Evolutionary conservation across 805 yeast genomes (phyloP).

Genomic region (Yamadazyma sp.): DNA sequence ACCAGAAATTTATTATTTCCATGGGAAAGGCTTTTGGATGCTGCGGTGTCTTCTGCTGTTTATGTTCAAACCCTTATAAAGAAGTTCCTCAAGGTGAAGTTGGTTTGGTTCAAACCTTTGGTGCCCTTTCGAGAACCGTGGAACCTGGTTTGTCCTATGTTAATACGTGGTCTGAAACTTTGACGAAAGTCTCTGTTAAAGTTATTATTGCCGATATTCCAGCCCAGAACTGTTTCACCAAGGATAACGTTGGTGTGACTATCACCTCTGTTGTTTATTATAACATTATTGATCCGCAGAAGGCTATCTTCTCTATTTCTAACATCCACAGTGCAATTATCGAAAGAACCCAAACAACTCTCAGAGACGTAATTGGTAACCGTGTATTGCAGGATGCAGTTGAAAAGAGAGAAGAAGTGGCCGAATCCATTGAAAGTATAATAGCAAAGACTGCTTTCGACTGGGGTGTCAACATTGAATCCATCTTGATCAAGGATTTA

Average conservation of each 20-base stretch:
- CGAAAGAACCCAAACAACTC: constrained; percentile 71
- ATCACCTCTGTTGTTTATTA: constrained; percentile 67
- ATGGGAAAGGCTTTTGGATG: constrained; percentile 52
- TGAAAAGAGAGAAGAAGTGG: constrained; percentile 71
- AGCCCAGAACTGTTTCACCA: constrained; percentile 67
- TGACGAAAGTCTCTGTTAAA: constrained; percentile 52
- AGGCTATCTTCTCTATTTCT: constrained; percentile 58
- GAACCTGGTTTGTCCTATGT: constrained; percentile 70
- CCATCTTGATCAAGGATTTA: constrained; percentile 67
- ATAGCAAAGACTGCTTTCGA: constrained; percentile 60
- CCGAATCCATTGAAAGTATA: constrained; percentile 59
- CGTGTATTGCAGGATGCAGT: constrained; percentile 67
- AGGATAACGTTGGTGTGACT: constrained; percentile 63
- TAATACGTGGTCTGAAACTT: constrained; percentile 61
- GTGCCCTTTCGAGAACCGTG: constrained; percentile 60
- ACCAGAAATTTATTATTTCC: constrained; percentile 39
- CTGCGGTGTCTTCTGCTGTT: constrained; percentile 56
- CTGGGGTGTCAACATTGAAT: constrained; percentile 73
- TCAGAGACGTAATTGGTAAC: constrained; percentile 70
- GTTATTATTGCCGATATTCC: constrained; percentile 64
- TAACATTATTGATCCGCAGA: constrained; percentile 66
- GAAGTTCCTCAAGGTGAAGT: constrained; percentile 66
- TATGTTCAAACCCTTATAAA: constrained; percentile 60
- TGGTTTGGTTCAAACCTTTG: constrained; percentile 65
- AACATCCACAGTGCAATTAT: constrained; percentile 54